Evolutionary conservation across 192 early-diverging fungal genomes (phyloP), one percentile per base, ranked within the genome.

Genomic region (Linnemannia schmuckeri): DNA sequence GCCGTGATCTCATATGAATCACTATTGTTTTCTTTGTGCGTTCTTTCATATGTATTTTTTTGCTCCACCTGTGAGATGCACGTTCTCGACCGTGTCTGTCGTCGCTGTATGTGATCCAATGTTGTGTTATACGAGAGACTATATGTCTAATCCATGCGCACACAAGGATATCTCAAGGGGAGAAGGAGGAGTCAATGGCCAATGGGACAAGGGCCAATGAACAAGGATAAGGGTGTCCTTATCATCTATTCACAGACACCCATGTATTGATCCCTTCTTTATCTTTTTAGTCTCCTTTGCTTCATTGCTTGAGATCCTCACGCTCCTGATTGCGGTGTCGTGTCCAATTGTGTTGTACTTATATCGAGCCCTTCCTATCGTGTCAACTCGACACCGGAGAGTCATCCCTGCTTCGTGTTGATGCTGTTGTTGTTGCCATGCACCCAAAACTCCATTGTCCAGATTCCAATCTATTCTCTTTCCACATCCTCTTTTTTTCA

Each of bases 401-500:
- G 44, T 46, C 44, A 15, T 46, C 44, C 44, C 44, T 46, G 44
- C 0, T 46, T 30, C 61, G n/a, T 46, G 57, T 0, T 30, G 61
- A 9, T 33, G 30, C 3, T 15, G 10, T 66, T 4, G 13, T 33
- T 66, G 10, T 61, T 61, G 57, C n/a, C 24, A 24, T 61, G 52
- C 4, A 24, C 55, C n/a, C 24, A 57, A 57, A 4, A 18, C 55
- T 57, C 24, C 55, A 57, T 57, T 57, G 55, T 27, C 55, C n/a
- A 57, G 55, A n/a, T 57, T 57, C 24, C 55, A 27, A 57, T 18
- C 55, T 57, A 1, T n/a, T 57, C 55, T 57, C n/a, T 57, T n/a
- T 27, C 98, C 98, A 99, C 71, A 97, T 92, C 52, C 95, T 94
- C 70, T 94, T 97, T 44, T 97, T 97, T 89, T n/a, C 24, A 24